Evolutionary conservation across 192 early-diverging fungal species (phyloP).

Genomic region (Coemansia erecta): DNA sequence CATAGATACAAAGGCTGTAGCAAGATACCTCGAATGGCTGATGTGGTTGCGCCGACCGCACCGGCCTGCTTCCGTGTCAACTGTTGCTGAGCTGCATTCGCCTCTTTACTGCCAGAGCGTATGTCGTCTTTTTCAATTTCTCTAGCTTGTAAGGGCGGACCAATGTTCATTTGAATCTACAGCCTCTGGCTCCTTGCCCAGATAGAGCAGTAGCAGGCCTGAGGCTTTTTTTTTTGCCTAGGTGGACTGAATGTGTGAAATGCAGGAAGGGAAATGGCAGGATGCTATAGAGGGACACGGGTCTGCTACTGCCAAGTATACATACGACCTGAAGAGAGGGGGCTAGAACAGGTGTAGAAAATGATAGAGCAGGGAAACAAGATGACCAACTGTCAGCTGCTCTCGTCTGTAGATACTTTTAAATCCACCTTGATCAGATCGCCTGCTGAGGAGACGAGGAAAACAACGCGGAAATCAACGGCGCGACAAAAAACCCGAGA

Average conservation of each 20-base stretch:
- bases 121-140: conserved; percentile 2
- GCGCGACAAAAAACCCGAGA: too few relatives aligned
- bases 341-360: too few relatives aligned
- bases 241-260: background rate
- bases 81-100: conserved; percentile 11
- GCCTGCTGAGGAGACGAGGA: too few relatives aligned
- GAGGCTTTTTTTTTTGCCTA: too few relatives aligned
- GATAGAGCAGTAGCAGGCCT: background rate
- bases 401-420: too few relatives aligned
- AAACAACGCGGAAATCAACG: too few relatives aligned
- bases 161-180: conserved; percentile 30
- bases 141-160: conserved; percentile 20
- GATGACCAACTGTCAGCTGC: too few relatives aligned
- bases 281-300: background rate
- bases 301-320: background rate
- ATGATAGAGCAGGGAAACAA: too few relatives aligned
- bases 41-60: conserved; percentile 50
- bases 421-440: too few relatives aligned
- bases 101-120: background rate
- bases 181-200: background rate
- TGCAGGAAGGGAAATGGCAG: background rate
- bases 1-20: conserved; percentile 54
- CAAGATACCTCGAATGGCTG: conserved; percentile 43
- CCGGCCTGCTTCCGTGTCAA: conserved; percentile 46
- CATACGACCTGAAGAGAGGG: too few relatives aligned